Evolutionary conservation across 495 filamentous ascomycete species (phyloP), one percentile per base, ranked within the genome.

Genomic region (Xylaria nigripes): DNA sequence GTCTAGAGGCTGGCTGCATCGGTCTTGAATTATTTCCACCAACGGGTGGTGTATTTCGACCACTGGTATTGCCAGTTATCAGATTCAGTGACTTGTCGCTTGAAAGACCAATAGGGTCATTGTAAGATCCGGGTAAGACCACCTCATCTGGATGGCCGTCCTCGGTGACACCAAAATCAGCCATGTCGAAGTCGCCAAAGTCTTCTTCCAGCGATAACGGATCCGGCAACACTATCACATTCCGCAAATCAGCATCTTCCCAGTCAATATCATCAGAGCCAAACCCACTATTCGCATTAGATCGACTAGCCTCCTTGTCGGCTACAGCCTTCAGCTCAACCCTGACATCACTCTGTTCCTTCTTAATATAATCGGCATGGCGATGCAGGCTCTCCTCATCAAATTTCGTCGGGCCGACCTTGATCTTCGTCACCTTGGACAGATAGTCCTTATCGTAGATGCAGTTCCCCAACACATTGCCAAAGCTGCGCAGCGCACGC

Each of bases 391-490:
- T 82, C 3, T 79, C 79, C 24, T 81, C 76, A 59, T 89, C 81
- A 75, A 87, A 91, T 69, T 77, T 88, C 12, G 77, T 73, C 63
- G 86, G 68, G 18, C 60, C 71, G 23, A 79, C 76, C 72, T 89
- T 96, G 45, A 97, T 70, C 70, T 87, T 94, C 5, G 82, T 85
- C 10, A 96, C 86, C 65, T 88, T 89, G 32, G 79, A 70, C 53
- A 97, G 71, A 68, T 95, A 98, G 43, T 92, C 82, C 63, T 96
- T 96, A 67, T 98, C 93, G 73, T 97, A 96, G 50, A 98, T 81
- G 71, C 93, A 98, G 68, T 97, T 97, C 16, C 93, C 93, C 53
- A 98, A 76, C 13, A 96, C 84, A 63, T 98, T 98, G 41, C 93
- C 93, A 70, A 98, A 98, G 54, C 84, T 95, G 23, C 91, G 80